A percentile compares a stretch with the other conserved stretches of the same genome.
Evolutionary conservation across 2,329 filamentous ascomycete species (phyloP).

Genomic region (Cryphonectria nitschkei): DNA sequence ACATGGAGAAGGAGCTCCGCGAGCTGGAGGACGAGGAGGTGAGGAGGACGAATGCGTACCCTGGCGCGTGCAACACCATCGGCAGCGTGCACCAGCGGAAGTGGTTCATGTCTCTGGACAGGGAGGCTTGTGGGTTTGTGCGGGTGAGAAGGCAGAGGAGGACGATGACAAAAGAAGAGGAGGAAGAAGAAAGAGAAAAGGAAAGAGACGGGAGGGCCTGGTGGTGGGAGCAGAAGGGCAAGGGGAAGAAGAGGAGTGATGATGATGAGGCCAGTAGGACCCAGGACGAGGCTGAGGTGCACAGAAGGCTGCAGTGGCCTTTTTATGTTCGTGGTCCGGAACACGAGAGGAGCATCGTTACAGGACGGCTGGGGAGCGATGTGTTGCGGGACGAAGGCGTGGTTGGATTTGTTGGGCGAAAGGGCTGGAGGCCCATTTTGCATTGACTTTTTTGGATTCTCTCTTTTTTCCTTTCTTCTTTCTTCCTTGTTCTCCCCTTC

Average conservation of each 20-base stretch:
- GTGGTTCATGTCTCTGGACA: conserved; percentile 69
- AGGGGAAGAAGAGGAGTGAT: conserved; percentile 24
- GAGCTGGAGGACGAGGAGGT: conserved; percentile 58
- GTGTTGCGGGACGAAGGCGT: conserved; percentile 66
- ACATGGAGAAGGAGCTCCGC: conserved; percentile 45
- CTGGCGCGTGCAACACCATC: conserved; percentile 67
- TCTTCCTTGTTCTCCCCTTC: too few relatives aligned
- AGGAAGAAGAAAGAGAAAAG: not conserved
- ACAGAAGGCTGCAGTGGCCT: conserved; percentile 49
- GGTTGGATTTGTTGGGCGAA: conserved; percentile 57
- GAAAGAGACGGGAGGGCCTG: conserved; percentile 28
- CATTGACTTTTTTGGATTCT: conserved; percentile 34
- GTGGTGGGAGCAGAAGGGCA: conserved; percentile 32
- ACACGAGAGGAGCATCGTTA: conserved; percentile 68
- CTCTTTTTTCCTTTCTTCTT: too few relatives aligned
- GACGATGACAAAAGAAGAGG: not conserved
- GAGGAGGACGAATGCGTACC: conserved; percentile 66
- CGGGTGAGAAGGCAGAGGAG: conserved; percentile 34
- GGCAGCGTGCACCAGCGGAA: conserved; percentile 68
- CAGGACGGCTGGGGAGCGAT: conserved; percentile 61
- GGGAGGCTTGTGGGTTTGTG: conserved; percentile 60
- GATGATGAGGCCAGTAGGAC: not conserved
- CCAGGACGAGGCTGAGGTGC: not conserved
- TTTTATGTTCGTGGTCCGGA: conserved; percentile 67
- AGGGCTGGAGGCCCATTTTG: conserved; percentile 60